Conservation (phyloP, 192 early-diverging fungal genomes). For the Rhizoclosmatium globosum region DNA sequence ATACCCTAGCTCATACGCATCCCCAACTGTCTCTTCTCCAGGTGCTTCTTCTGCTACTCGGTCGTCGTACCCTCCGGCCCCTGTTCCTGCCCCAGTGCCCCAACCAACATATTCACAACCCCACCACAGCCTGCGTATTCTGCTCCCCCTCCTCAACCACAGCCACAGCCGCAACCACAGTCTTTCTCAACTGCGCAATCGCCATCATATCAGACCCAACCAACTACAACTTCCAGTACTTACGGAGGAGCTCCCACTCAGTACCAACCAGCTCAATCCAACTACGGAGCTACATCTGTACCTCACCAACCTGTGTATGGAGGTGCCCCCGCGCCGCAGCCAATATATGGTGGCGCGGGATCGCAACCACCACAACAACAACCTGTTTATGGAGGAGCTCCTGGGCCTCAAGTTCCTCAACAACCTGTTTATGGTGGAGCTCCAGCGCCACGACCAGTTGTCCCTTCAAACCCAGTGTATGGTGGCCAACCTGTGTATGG, state of each 20-base stretch:
- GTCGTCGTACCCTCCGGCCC: neutral
- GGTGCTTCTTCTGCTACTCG: slow-evolving; percentile 4
- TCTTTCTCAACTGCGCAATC: neutral
- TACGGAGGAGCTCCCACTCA: slow-evolving; percentile 31
- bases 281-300: slow-evolving; percentile 28
- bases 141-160: neutral
- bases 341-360: slow-evolving; percentile 6
- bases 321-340: slow-evolving; percentile 23
- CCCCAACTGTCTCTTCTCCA: neutral
- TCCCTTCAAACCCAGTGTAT: neutral
- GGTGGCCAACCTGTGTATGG: neutral
- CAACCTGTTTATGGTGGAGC: slow-evolving; percentile 3
- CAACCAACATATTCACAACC: slow-evolving; percentile 11
- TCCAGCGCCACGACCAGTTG: neutral
- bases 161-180: neutral
- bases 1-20: neutral
- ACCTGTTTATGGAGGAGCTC: slow-evolving; percentile 34
- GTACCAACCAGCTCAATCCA: slow-evolving; percentile 32
- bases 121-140: neutral
- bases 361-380: slow-evolving; percentile 4
- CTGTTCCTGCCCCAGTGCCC: neutral
- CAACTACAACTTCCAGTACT: slow-evolving; percentile 35
- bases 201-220: slow-evolving; percentile 35
- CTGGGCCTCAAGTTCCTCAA: slow-evolving; percentile 20
- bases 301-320: slow-evolving; percentile 33